A percentile compares a stretch with the other conserved stretches of the same genome.
Evolutionary conservation across 2,329 filamentous ascomycete species (phyloP).

Genomic region (Pseudogymnoascus sp.): DNA sequence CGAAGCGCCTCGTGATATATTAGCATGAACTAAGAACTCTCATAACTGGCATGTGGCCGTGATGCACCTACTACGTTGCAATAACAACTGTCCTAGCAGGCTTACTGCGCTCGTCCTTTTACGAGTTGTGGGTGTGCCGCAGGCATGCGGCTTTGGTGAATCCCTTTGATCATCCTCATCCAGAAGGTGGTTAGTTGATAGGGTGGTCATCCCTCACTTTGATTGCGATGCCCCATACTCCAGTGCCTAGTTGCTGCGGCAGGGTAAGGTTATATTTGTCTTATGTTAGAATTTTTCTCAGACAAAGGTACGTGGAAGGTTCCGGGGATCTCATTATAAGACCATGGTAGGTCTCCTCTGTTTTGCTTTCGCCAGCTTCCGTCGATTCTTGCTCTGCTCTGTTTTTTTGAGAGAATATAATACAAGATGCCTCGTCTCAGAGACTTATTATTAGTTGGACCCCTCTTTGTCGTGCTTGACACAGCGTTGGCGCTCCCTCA

Average conservation of each 20-base stretch:
- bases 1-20: neutral
- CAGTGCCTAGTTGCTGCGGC: neutral
- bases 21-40: neutral
- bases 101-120: neutral
- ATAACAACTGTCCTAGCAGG: neutral
- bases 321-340: neutral
- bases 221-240: neutral
- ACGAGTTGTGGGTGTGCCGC: neutral
- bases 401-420: neutral
- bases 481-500: neutral
- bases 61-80: neutral
- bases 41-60: neutral
- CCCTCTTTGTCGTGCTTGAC: neutral
- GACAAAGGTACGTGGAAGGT: neutral
- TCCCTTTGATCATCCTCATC: neutral
- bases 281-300: neutral
- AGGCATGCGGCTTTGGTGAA: neutral
- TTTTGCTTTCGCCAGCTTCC: neutral
- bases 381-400: neutral
- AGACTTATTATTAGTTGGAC: neutral
- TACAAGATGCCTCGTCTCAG: neutral
- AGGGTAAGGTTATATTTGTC: conserved; percentile 1
- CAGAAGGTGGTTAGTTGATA: neutral
- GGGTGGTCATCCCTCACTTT: neutral
- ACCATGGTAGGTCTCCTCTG: neutral